Conservation (phyloP, 75 land plant species). For the Pseudotsuga menziesii region DNA sequence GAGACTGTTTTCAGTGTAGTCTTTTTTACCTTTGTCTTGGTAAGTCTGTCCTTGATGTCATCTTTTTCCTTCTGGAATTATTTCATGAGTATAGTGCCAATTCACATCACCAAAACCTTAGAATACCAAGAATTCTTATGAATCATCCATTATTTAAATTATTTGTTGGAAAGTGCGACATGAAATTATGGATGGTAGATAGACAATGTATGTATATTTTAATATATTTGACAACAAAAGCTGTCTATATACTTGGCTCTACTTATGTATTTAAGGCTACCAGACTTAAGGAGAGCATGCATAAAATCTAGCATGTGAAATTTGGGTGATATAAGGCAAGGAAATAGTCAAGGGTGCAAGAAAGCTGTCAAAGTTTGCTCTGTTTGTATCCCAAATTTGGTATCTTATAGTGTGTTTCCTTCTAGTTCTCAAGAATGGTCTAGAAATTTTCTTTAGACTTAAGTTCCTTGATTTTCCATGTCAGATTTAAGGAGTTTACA, state of each 20-base stretch:
- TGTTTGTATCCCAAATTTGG: not conserved
- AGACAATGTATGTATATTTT: not conserved
- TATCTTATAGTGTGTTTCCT: not conserved
- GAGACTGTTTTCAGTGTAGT: slow-evolving; percentile 76
- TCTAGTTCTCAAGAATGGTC: not conserved
- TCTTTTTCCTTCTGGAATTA: not conserved
- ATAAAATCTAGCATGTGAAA: not conserved
- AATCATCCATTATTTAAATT: not conserved
- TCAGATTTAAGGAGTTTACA: not conserved
- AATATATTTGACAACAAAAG: not conserved
- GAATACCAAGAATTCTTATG: not conserved
- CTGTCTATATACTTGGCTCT: not conserved
- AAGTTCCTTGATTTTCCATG: not conserved
- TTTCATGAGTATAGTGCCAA: not conserved
- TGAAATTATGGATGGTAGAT: not conserved
- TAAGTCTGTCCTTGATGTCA: slow-evolving; percentile 18
- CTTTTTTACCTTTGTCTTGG: slow-evolving; percentile 79
- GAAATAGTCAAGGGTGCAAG: too few relatives aligned
- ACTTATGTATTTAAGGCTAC: not conserved
- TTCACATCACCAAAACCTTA: not conserved
- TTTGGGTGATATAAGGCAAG: too few relatives aligned
- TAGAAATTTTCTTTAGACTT: not conserved
- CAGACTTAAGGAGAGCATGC: not conserved
- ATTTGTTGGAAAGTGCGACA: not conserved
- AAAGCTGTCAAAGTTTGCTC: not conserved